phyloP scores from a whole-genome alignment of 1,284 basidiomycete genomes.

The Cutaneotrichosporon cutaneum region DNA sequence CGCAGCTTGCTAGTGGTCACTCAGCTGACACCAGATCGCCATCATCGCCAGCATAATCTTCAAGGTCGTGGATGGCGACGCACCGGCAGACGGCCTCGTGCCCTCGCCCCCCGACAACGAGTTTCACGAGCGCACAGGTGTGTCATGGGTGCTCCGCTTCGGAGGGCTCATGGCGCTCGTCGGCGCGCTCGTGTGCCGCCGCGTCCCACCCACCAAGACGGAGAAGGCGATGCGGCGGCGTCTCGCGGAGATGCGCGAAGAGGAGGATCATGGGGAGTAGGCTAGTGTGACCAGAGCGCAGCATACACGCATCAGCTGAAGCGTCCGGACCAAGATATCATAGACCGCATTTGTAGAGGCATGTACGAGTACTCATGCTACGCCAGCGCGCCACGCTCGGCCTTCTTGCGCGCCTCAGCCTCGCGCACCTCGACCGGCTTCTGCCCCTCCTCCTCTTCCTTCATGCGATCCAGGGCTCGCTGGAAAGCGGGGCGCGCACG shows the following conservation, averaged over 20 bases:
- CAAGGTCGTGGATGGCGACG: constrained; percentile 63
- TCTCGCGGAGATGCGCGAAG: constrained; percentile 72
- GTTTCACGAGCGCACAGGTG: constrained; percentile 74
- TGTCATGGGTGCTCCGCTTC: constrained; percentile 90
- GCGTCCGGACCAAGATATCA: no score
- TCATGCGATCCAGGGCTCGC: background rate
- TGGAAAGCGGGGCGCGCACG: constrained; percentile 2
- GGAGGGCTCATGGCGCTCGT: constrained; percentile 79
- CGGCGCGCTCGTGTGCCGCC: constrained; percentile 71
- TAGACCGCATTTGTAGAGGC: no score
- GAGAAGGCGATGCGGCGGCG: constrained; percentile 81
- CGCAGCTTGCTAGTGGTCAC: no score
- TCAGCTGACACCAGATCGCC: constrained; percentile 63
- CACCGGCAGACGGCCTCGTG: constrained; percentile 48
- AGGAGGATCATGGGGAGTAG: constrained; percentile 18
- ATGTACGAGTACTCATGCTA: no score
- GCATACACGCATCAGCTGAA: no score
- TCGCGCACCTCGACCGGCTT: constrained; percentile 1
- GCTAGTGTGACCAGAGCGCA: no score
- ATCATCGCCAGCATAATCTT: constrained; percentile 87
- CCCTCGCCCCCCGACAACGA: constrained; percentile 36
- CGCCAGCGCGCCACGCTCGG: background rate
- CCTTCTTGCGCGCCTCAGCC: background rate
- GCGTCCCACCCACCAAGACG: constrained; percentile 79
- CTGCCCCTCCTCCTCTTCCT: background rate